These are phyloP conservation scores for Spathaspora girioi DNA, from an alignment of 805 yeast genomes.

Conservation along the genomic window DNA sequence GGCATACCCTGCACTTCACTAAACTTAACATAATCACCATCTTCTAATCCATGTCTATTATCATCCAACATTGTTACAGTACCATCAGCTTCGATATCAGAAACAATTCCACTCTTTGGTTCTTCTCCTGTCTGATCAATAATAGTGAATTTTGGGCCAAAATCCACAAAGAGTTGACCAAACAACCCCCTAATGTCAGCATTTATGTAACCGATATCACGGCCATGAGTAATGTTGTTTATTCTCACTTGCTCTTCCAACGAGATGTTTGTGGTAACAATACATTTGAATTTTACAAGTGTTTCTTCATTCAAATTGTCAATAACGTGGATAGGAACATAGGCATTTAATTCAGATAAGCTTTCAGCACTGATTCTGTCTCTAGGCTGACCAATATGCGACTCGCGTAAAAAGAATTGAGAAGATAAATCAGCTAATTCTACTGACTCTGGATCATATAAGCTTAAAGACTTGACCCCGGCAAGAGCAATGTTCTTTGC, in stretches of 20 bases:
- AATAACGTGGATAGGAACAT: slow-evolving; percentile 79
- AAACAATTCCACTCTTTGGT: slow-evolving; percentile 79
- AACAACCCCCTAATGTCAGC: slow-evolving; percentile 85
- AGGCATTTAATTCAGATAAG: slow-evolving; percentile 79
- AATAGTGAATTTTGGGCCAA: slow-evolving; percentile 77
- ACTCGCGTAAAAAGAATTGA: slow-evolving; percentile 75
- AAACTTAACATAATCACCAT: slow-evolving; percentile 86
- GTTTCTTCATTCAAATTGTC: slow-evolving; percentile 51
- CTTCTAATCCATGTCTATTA: slow-evolving; percentile 88
- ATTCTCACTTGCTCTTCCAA: slow-evolving; percentile 73
- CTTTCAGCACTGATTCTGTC: slow-evolving; percentile 67
- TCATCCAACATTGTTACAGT: slow-evolving; percentile 93
- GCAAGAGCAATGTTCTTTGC: slow-evolving; percentile 96
- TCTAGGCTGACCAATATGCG: slow-evolving; percentile 74
- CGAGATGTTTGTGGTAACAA: slow-evolving; percentile 75
- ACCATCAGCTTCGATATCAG: slow-evolving; percentile 84
- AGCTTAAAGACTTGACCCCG: slow-evolving; percentile 87
- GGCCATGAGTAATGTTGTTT: slow-evolving; percentile 69
- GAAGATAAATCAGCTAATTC: slow-evolving; percentile 73
- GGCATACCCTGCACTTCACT: slow-evolving; percentile 80
- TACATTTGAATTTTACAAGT: slow-evolving; percentile 64
- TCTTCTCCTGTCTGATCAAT: slow-evolving; percentile 92
- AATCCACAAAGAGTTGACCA: slow-evolving; percentile 85
- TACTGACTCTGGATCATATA: slow-evolving; percentile 78
- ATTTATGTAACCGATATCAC: slow-evolving; percentile 73